Evolutionary conservation across 352 stramenopile species (phyloP), one percentile per base, ranked within the genome.

Genomic region (Phytophthora litchii): DNA sequence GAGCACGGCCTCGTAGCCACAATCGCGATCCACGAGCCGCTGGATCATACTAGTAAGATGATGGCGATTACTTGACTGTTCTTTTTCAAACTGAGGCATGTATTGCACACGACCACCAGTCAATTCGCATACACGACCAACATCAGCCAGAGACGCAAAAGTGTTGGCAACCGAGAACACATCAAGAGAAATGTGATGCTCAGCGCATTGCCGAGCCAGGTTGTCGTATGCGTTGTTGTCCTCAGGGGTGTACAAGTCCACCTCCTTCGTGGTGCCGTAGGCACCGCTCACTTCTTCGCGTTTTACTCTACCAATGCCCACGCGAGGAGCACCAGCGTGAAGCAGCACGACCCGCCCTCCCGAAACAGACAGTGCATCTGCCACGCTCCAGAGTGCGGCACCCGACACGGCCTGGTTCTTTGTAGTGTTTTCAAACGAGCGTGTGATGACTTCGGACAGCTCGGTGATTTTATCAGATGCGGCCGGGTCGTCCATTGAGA

Each of bases 41-140:
- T 89, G 82, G 19, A 96, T 52, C 64, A 83, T 78, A 42, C 75
- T 86, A n/a, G 60, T 71, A 48, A 96, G 67, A 66, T 94, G 86
- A 60, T 91, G 83, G 35, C 71, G 78, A 63, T 92, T 91, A 70
- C 83, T 91, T 37, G 76, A 81, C 55, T 81, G 79, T 50, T 94
- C 86, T 57, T 91, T 94, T 54, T 92, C 83, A 48, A 95, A 93
- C 55, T 94, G 80, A 21, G 86, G 88, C 69, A 96, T 83, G 74
- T 95, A 93, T 45, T 84, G 72, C 17, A 95, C 86, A 31, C 86
- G 85, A 13, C 88, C 89, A 46, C 88, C 89, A 20, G 88, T 97
- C 56, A 95, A 62, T 46, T 94, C 86, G 54, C 83, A 90, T 10
- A 93, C 78, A 34, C 86, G 86, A 16, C 81, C 83, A 20, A 93